Percentiles rank a stretch among this genome's conserved stretches.
Evolutionary conservation across 106 monocot species (phyloP).

Genomic region (Ottelia alismoides): DNA sequence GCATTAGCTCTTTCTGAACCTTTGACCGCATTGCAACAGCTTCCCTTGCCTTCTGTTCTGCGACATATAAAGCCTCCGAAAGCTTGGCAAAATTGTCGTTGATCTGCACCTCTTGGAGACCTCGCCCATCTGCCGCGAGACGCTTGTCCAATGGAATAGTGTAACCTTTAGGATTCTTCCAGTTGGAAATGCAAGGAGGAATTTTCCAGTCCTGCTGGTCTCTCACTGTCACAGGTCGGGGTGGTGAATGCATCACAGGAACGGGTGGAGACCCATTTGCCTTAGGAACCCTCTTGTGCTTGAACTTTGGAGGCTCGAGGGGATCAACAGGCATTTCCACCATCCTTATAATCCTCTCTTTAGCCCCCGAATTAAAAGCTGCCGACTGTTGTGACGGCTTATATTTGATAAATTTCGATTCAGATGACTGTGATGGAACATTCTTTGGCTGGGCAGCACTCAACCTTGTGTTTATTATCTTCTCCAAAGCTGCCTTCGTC

Average conservation of each 20-base stretch:
- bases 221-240: constrained; percentile 75
- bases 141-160: constrained; percentile 83
- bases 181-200: constrained; percentile 79
- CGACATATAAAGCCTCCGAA: too few relatives aligned
- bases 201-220: constrained; percentile 95
- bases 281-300: constrained; percentile 78
- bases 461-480: too few relatives aligned
- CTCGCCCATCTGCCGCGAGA: constrained; percentile 72
- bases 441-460: constrained; percentile 98
- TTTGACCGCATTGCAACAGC: constrained; percentile 80
- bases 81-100: constrained; percentile 85
- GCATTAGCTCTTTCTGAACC: too few relatives aligned
- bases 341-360: too few relatives aligned
- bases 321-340: constrained; percentile 79
- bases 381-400: constrained; percentile 68
- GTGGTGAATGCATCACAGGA: constrained; percentile 84
- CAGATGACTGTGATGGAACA: constrained; percentile 48
- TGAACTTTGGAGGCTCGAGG: constrained; percentile 81
- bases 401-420: constrained; percentile 78
- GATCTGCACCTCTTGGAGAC: constrained; percentile 83
- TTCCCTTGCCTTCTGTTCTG: constrained; percentile 79
- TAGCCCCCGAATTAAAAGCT: constrained; percentile 79
- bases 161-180: too few relatives aligned
- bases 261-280: constrained; percentile 76
- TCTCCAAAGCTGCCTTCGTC: too few relatives aligned